These are phyloP conservation scores for Phoma sp. DNA, from an alignment of 2,329 filamentous ascomycete genomes.

Conservation along the genomic window DNA sequence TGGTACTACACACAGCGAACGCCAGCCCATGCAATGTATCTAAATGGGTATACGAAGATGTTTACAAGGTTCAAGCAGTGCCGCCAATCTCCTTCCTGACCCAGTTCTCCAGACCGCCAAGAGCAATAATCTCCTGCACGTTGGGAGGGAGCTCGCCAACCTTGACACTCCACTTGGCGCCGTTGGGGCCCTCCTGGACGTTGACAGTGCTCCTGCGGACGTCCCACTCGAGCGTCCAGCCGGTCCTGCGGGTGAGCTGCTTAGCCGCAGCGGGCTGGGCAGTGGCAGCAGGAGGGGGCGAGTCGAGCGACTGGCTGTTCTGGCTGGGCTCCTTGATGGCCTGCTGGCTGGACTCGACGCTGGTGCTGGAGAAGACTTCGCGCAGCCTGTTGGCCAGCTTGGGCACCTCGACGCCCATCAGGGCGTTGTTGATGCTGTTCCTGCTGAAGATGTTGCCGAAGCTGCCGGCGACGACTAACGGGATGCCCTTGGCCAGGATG, in stretches of 20 bases:
- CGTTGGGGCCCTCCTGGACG: constrained; percentile 71
- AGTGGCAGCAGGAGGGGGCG: constrained; percentile 47
- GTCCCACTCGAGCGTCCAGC: constrained; percentile 86
- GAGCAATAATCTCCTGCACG: constrained; percentile 68
- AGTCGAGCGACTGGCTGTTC: constrained; percentile 59
- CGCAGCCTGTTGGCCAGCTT: constrained; percentile 69
- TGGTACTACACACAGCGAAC: constrained; percentile 9
- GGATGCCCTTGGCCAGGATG: constrained; percentile 79
- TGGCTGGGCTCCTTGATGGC: constrained; percentile 58
- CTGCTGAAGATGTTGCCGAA: constrained; percentile 84
- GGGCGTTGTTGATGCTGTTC: constrained; percentile 80
- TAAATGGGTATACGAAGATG: constrained; percentile 27
- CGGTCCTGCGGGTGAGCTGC: constrained; percentile 72
- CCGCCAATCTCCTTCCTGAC: constrained; percentile 71
- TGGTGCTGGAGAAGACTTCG: constrained; percentile 58
- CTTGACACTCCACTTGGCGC: constrained; percentile 75
- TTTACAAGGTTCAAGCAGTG: constrained; percentile 25
- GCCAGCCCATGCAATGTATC: constrained; percentile 22
- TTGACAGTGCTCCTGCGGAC: constrained; percentile 72
- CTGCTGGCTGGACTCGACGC: constrained; percentile 38
- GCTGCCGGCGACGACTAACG: constrained; percentile 78
- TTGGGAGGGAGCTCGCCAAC: constrained; percentile 84
- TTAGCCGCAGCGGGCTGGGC: constrained; percentile 56
- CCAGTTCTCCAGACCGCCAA: constrained; percentile 82
- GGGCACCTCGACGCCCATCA: constrained; percentile 74